Conservation (phyloP, 352 stramenopile genomes). For the Phytophthora capsici region DNA sequence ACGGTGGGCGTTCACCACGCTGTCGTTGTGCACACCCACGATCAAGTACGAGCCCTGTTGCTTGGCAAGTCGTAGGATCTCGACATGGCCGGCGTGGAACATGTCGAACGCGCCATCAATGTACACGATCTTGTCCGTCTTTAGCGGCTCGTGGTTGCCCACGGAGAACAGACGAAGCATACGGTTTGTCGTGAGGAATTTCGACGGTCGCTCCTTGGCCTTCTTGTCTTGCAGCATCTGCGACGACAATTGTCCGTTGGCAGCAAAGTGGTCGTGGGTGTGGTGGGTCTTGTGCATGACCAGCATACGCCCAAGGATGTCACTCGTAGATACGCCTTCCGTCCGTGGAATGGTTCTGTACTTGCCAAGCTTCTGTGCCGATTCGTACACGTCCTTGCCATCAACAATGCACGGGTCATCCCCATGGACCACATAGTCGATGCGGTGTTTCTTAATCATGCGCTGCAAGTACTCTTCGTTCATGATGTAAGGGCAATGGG, state of each 20-base stretch:
- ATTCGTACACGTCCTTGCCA: conserved; percentile 98
- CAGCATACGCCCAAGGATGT: conserved; percentile 99
- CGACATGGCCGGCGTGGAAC: conserved; percentile 98
- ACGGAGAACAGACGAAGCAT: conserved; percentile 94
- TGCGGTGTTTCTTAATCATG: conserved; percentile 97
- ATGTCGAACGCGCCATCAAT: conserved; percentile 99
- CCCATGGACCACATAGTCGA: conserved; percentile 99
- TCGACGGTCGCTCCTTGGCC: conserved; percentile 83
- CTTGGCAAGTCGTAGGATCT: conserved; percentile 95
- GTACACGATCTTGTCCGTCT: conserved; percentile 95
- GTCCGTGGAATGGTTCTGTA: conserved; percentile 97
- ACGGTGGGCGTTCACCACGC: conserved; percentile 88
- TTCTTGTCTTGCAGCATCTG: conserved; percentile 63
- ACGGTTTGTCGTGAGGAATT: conserved; percentile 96
- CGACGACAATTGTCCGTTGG: conserved; percentile 81
- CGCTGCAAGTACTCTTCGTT: conserved; percentile 97
- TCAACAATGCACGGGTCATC: conserved; percentile 99
- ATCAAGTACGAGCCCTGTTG: conserved; percentile 95
- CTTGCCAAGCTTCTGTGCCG: conserved; percentile 95
- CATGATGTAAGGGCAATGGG: conserved; percentile 98
- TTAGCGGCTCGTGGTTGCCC: conserved; percentile 88
- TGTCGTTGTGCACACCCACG: conserved; percentile 97
- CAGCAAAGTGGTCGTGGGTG: conserved; percentile 76
- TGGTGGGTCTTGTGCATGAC: conserved; percentile 96
- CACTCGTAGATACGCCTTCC: conserved; percentile 97